phyloP scores from a whole-genome alignment of 768 basidiomycete genomes.

The Amylocystis lapponica region DNA sequence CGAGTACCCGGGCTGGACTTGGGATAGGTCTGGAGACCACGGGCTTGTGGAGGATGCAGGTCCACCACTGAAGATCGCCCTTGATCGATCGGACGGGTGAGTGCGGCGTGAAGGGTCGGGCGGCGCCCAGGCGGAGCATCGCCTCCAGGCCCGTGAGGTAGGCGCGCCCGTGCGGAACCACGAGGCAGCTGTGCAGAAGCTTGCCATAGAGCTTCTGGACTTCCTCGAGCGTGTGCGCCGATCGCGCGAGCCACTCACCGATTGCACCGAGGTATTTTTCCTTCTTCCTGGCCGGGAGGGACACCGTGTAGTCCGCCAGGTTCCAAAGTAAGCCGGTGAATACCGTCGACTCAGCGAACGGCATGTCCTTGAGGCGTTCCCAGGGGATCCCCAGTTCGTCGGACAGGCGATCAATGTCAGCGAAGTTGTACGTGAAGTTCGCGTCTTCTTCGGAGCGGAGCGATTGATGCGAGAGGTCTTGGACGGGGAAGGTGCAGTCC shows the following conservation, averaged over 20 bases:
- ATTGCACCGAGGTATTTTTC: slow-evolving; percentile 10
- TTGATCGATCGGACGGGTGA: slow-evolving; percentile 18
- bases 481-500: slow-evolving; percentile 14
- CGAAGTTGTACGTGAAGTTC: slow-evolving; percentile 14
- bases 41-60: not conserved
- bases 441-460: slow-evolving; percentile 5
- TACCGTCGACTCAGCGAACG: not conserved
- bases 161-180: slow-evolving; percentile 7
- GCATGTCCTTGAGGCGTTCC: slow-evolving; percentile 16
- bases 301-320: slow-evolving; percentile 7
- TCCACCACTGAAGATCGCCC: slow-evolving; percentile 18
- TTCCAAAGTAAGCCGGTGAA: slow-evolving; percentile 24
- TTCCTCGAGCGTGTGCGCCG: slow-evolving; percentile 5
- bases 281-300: slow-evolving; percentile 3
- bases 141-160: slow-evolving; percentile 8
- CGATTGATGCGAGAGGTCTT: slow-evolving; percentile 5
- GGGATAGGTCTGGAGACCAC: slow-evolving; percentile 25
- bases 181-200: slow-evolving; percentile 10
- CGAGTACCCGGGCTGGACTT: slow-evolving; percentile 14
- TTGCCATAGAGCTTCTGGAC: slow-evolving; percentile 15
- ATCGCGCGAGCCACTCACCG: not conserved
- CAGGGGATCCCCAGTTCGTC: slow-evolving; percentile 17
- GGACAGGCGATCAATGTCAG: slow-evolving; percentile 17
- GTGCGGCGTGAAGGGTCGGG: slow-evolving; percentile 16
- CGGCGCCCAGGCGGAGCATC: slow-evolving; percentile 6